Evolutionary conservation across 2,329 filamentous ascomycete species (phyloP), one percentile per base, ranked within the genome.

Genomic region (Macrophomina tecta): DNA sequence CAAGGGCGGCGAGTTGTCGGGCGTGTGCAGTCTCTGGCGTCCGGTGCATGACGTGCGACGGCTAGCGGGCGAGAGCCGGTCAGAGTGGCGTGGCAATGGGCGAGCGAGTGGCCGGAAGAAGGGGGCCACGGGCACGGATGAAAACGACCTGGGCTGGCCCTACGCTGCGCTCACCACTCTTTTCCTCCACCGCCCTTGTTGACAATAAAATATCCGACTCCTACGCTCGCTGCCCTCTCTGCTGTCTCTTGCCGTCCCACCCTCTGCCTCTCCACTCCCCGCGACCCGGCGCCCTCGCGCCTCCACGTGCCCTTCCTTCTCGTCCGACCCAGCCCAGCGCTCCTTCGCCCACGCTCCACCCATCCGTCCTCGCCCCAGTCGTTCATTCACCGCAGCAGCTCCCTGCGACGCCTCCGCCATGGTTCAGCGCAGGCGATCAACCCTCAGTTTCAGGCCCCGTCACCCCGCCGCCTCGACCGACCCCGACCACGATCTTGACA

Each of bases 381-480:
- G 28, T 51, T 56, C 63, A 48, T 65, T 52, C 32, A 23, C 23
- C 23, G 23, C 23, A 23, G 23, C 23, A 23, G 23, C 23, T 23
- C 23, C 23, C 23, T 23, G 23, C 23, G 23, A 23, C 23, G 23
- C 23, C 23, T 55, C 32, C 56, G 65, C 64, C 65, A 67, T 67
- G 65, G 65, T 67, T 46, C 68, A 78, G 74, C 77, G 74, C 72
- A 74, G 73, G 64, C 69, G 73, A 55, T 77, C 76, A 32, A 72
- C 75, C 68, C 74, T 78, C 70, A 72, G 76, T 64, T 76, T 77
- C 70, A 75, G 77, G 49, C 77, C 77, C 23, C 23, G 23, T 53
- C 78, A 78, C 71, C 78, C 77, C 23, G 77, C 76, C 58, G 82
- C 85, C 71, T 78, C 82, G 72, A 78, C 78, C 18, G 36, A 58